phyloP scores from a whole-genome alignment of 768 basidiomycete genomes.

The Crucibulum laeve region DNA sequence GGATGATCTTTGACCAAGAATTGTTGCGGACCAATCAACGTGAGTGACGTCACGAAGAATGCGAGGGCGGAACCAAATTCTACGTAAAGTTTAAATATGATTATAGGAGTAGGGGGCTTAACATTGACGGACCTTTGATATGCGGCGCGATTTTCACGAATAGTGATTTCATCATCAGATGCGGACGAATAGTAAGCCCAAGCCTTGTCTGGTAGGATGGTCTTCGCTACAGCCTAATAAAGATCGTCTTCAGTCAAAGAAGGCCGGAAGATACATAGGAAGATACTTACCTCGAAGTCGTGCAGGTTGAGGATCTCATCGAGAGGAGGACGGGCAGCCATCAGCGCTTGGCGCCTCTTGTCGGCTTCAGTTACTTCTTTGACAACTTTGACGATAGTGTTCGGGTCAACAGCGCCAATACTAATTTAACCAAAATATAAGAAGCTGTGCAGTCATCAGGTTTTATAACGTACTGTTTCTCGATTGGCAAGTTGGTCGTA shows the following conservation, averaged over 20 bases:
- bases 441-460: background rate
- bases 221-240: conserved; percentile 71
- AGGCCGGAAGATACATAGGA: background rate
- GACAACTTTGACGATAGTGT: conserved; percentile 59
- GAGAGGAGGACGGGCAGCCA: conserved; percentile 64
- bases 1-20: conserved; percentile 69
- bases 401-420: conserved; percentile 68
- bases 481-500: conserved; percentile 69
- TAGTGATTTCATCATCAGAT: conserved; percentile 91
- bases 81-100: conserved; percentile 13
- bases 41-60: conserved; percentile 78
- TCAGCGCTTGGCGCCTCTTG: conserved; percentile 58
- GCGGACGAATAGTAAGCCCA: conserved; percentile 99
- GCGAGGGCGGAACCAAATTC: conserved; percentile 89
- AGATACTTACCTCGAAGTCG: conserved; percentile 90
- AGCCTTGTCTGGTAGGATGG: conserved; percentile 78
- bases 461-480: conserved; percentile 64
- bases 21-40: conserved; percentile 83
- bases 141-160: conserved; percentile 85
- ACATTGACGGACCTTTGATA: conserved; percentile 70
- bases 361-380: conserved; percentile 68
- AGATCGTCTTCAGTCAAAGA: background rate
- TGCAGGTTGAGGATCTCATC: conserved; percentile 84
- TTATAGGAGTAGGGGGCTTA: too few species aligned
- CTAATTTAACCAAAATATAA: conserved; percentile 20